phyloP scores from a whole-genome alignment of 495 filamentous ascomycete genomes.

The Lasiosphaeris hirsuta region DNA sequence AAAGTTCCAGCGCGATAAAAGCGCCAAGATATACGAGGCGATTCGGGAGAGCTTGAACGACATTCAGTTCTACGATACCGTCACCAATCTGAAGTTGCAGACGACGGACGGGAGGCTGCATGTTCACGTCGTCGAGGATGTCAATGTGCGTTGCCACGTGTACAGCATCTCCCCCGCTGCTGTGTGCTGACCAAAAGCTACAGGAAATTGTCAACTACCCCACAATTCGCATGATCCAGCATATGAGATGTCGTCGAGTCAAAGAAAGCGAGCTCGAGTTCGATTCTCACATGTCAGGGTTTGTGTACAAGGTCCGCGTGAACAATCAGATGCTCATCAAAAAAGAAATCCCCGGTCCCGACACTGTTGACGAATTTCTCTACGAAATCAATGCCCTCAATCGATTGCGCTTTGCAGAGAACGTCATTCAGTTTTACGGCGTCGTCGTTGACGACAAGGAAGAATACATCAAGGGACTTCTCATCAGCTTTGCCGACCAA shows the following conservation, averaged over 20 bases:
- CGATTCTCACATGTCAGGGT: conserved; percentile 89
- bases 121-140: conserved; percentile 97
- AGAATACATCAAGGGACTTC: conserved; percentile 76
- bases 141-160: conserved; percentile 53
- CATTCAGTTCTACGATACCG: conserved; percentile 92
- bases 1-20: conserved; percentile 89
- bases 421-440: conserved; percentile 84
- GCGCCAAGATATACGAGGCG: conserved; percentile 90
- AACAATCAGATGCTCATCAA: conserved; percentile 75
- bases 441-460: conserved; percentile 80
- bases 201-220: conserved; percentile 89
- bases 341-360: conserved; percentile 96
- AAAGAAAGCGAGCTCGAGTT: conserved; percentile 75
- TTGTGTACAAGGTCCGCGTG: conserved; percentile 89
- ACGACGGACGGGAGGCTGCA: conserved; percentile 87
- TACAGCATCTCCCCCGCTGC: not conserved
- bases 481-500: conserved; percentile 85
- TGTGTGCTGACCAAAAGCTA: conserved; percentile 8
- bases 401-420: conserved; percentile 64
- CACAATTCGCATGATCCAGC: conserved; percentile 66
- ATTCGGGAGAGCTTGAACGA: conserved; percentile 87
- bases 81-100: conserved; percentile 93
- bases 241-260: conserved; percentile 66
- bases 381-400: conserved; percentile 97
- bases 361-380: conserved; percentile 93